A percentile compares a stretch with the other conserved stretches of the same genome.
Evolutionary conservation across 1,284 basidiomycete genomes (phyloP).

Genomic region (Irpex sp.): DNA sequence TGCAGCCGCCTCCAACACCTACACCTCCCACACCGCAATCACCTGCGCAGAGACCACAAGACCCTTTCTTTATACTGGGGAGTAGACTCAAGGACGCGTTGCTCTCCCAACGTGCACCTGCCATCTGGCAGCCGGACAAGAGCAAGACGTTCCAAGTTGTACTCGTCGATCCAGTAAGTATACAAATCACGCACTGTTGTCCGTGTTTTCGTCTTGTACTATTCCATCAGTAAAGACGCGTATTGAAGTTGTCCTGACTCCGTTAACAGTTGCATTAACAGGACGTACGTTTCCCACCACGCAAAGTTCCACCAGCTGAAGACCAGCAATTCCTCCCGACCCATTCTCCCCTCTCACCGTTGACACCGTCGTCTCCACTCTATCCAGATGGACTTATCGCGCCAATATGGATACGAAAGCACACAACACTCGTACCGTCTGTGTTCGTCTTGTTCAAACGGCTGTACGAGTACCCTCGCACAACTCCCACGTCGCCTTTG

Average conservation of each 20-base stretch:
- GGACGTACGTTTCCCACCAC: conserved; percentile 79
- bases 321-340: conserved; percentile 46
- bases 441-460: conserved; percentile 90
- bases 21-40: conserved; percentile 17
- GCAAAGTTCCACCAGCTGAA: conserved; percentile 62
- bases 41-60: conserved; percentile 33
- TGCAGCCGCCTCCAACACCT: conserved; percentile 15
- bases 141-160: conserved; percentile 75
- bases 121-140: conserved; percentile 61
- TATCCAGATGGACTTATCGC: conserved; percentile 94
- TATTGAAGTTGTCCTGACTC: conserved; percentile 1
- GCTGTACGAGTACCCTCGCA: conserved; percentile 61
- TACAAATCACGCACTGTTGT: too few relatives aligned
- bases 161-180: conserved; percentile 70
- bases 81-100: conserved; percentile 59
- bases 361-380: conserved; percentile 82
- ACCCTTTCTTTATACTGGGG: conserved; percentile 51
- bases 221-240: neutral
- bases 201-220: neutral
- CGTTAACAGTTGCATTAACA: conserved; percentile 18
- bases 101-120: conserved; percentile 52
- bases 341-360: conserved; percentile 87
- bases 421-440: conserved; percentile 84
- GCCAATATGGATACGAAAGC: conserved; percentile 96
- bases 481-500: conserved; percentile 42